Evolutionary conservation across 805 yeast genomes (phyloP).

Genomic region (Candida odintsovae): DNA sequence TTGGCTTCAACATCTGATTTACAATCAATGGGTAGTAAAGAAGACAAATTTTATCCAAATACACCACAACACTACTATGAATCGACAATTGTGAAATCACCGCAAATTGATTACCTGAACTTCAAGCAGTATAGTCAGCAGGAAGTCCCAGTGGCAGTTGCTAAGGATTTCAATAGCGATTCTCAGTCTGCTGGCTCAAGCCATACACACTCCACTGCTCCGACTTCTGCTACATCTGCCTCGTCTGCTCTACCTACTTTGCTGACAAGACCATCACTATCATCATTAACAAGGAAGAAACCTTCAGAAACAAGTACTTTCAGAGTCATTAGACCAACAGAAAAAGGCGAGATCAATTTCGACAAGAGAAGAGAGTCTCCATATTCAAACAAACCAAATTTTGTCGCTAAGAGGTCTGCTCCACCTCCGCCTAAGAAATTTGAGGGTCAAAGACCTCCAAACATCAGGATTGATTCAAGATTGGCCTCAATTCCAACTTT

Average conservation of each 20-base stretch:
- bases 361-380: constrained; percentile 77
- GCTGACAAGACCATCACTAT: constrained; percentile 5
- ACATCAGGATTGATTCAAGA: constrained; percentile 4
- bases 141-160: neutral
- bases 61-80: constrained; percentile 67
- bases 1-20: constrained; percentile 42
- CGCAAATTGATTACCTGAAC: constrained; percentile 45
- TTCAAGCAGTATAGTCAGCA: constrained; percentile 31
- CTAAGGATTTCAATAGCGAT: neutral
- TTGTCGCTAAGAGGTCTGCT: constrained; percentile 66
- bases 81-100: constrained; percentile 29
- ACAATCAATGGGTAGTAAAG: constrained; percentile 45
- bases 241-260: neutral
- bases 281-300: constrained; percentile 10
- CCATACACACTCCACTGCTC: neutral
- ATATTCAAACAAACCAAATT: constrained; percentile 43
- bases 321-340: constrained; percentile 57
- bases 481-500: constrained; percentile 5
- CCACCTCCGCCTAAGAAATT: constrained; percentile 55
- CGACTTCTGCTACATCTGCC: neutral
- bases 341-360: constrained; percentile 72
- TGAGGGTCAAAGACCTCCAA: constrained; percentile 6
- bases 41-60: constrained; percentile 43
- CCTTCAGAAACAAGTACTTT: constrained; percentile 40
- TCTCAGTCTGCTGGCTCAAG: neutral